Conservation (phyloP, 2,329 filamentous ascomycete genomes). For the Elsinoe ampelina region DNA sequence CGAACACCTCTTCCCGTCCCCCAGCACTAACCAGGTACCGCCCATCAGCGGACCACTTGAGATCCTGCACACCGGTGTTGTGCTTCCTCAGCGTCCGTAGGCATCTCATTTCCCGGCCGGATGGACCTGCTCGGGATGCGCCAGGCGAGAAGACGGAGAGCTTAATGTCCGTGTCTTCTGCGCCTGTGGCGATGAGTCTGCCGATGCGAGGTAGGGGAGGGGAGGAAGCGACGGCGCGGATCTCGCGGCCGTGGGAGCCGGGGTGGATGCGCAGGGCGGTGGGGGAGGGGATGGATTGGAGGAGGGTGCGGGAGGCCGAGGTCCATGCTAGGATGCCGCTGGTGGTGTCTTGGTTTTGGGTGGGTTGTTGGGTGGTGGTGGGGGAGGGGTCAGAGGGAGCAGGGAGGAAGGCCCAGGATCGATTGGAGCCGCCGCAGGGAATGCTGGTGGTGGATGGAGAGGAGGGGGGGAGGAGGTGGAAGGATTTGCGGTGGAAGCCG, state of each 20-base stretch:
- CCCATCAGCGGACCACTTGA: conserved; percentile 62
- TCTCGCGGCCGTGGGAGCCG: conserved; percentile 80
- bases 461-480: conserved; percentile 73
- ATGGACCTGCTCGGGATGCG: background rate
- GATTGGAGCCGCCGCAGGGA: conserved; percentile 77
- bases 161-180: conserved; percentile 65
- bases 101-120: conserved; percentile 34
- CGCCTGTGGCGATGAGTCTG: conserved; percentile 53
- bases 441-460: conserved; percentile 59
- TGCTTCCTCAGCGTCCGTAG: conserved; percentile 65
- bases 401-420: conserved; percentile 58
- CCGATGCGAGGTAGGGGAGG: conserved; percentile 8
- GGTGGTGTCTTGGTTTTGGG: background rate
- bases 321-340: conserved; percentile 61
- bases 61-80: conserved; percentile 70
- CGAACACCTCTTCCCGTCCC: conserved; percentile 79
- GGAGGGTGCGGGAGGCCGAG: conserved; percentile 42
- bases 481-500: conserved; percentile 71
- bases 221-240: conserved; percentile 53
- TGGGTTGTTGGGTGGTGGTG: conserved; percentile 21
- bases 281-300: conserved; percentile 16
- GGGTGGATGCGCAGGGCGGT: conserved; percentile 41
- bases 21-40: conserved; percentile 73
- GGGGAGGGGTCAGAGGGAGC: conserved; percentile 20
- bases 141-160: conserved; percentile 48